These are phyloP conservation scores for Bassia scoparia DNA, from an alignment of 148 eudicot genomes.

Conservation along the genomic window DNA sequence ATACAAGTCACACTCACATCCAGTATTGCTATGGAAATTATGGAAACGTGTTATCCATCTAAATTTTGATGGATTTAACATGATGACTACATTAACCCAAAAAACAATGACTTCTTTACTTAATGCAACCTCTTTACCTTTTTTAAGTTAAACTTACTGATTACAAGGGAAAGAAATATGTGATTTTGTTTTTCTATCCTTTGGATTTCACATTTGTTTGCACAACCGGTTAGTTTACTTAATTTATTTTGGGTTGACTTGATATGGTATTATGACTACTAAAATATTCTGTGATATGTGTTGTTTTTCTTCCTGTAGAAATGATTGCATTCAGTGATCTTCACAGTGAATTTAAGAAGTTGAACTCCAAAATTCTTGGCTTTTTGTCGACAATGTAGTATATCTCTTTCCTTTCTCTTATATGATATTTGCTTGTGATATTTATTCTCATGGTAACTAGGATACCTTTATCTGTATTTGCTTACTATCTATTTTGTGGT, in stretches of 20 bases:
- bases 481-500: not conserved
- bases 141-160: constrained; percentile 92
- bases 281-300: constrained; percentile 7
- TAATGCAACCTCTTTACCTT: not conserved
- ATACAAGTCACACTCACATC: too few species aligned
- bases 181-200: constrained; percentile 94
- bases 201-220: constrained; percentile 97
- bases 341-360: constrained; percentile 70
- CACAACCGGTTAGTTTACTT: constrained; percentile 75
- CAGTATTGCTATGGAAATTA: too few species aligned
- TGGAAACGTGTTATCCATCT: too few species aligned
- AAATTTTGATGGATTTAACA: too few species aligned
- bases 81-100: too few species aligned
- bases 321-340: constrained; percentile 99
- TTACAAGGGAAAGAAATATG: constrained; percentile 90
- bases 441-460: not conserved
- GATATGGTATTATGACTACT: not conserved
- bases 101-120: not conserved
- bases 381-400: constrained; percentile 88
- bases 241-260: not conserved
- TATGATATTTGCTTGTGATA: not conserved
- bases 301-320: constrained; percentile 41
- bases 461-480: not conserved
- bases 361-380: constrained; percentile 86
- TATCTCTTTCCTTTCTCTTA: not conserved